Base-by-base conservation (phyloP, 176 grass and related monocot genomes). In the Tuctoria greenei region DNA sequence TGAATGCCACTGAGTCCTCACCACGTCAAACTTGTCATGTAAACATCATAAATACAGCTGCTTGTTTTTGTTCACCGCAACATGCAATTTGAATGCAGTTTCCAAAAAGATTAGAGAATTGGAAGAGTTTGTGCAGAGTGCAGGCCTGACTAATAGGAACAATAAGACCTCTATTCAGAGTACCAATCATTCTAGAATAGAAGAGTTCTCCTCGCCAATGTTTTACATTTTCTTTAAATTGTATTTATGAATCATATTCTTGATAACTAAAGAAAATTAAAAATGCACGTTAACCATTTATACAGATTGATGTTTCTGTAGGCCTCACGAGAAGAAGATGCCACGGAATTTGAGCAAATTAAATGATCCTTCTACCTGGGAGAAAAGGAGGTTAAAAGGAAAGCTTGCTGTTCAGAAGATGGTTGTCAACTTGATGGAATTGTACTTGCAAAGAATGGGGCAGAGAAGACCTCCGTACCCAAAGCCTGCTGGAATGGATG, bases 371-470 rank as follows among this genome's bases (percentile, higher is more conserved):
- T 75, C 60, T 49, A 78, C 91, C 21, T 98, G 95, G 91, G 88
- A 98, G 71, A 98, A 88, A 79, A 89, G 95, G 84, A 88, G 88
- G 57, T 69, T 87, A 38, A 98, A 98, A 79, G 95, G 95, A 77
- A 98, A 98, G 80, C 81, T 91, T 69, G 88, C 91, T 73, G 88
- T 98, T 85, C 95, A 98, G 78, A 98, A 94, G 79, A 94, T 98
- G 95, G 88, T 98, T 74, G 95, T 94, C 37, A 88, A 94, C 72
- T 76, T 94, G 75, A 92, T 98, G 91, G 95, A 98, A 65, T 56
- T 98, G 28, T 98, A 98, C 74, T 78, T 98, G 59, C 95, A 98
- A 60, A 85, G 95, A 44, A 81, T 98, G 84, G 90, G 92, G 72
- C 89, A 91, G 61, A 93, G 59, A 79, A 92, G 95, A 39, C 76